These are phyloP conservation scores for Saturnispora halmiae DNA, from an alignment of 805 yeast genomes.

Conservation along the genomic window DNA sequence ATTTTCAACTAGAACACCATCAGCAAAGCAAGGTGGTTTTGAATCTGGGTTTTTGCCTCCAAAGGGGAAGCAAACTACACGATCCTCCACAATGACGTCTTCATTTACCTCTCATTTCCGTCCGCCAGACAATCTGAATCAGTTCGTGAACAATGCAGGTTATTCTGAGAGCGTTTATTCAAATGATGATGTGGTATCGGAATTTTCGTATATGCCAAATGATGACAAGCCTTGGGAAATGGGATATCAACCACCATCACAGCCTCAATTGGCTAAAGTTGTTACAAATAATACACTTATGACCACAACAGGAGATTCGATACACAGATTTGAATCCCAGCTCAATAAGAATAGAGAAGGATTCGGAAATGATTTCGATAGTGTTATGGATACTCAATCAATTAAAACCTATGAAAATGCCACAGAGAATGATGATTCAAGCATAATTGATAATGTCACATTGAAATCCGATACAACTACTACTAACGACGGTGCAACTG, in stretches of 20 bases:
- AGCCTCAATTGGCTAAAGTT: not conserved
- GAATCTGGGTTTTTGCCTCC: not conserved
- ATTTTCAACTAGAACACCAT: conserved; percentile 9
- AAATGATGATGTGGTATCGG: conserved; percentile 14
- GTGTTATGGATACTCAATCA: not conserved
- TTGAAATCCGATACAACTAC: conserved; percentile 4
- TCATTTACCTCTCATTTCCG: not conserved
- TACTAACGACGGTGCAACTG: conserved; percentile 3
- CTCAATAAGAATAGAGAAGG: conserved; percentile 2
- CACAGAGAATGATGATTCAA: not conserved
- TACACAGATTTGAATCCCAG: conserved; percentile 5
- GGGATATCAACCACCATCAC: conserved; percentile 8
- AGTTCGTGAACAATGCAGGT: conserved; percentile 10
- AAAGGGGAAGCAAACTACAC: not conserved
- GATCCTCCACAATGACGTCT: conserved; percentile 8
- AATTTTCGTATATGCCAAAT: conserved; percentile 18
- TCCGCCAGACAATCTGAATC: conserved; percentile 7
- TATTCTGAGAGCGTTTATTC: conserved; percentile 13
- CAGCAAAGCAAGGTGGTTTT: not conserved
- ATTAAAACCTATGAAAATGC: not conserved
- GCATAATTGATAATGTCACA: conserved; percentile 1
- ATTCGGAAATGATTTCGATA: conserved; percentile 2
- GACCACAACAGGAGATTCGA: not conserved
- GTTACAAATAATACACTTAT: not conserved
- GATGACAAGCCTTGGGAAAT: conserved; percentile 18